These are phyloP conservation scores for Trichoderma erinaceum DNA, from an alignment of 495 filamentous ascomycete species.

Conservation along the genomic window DNA sequence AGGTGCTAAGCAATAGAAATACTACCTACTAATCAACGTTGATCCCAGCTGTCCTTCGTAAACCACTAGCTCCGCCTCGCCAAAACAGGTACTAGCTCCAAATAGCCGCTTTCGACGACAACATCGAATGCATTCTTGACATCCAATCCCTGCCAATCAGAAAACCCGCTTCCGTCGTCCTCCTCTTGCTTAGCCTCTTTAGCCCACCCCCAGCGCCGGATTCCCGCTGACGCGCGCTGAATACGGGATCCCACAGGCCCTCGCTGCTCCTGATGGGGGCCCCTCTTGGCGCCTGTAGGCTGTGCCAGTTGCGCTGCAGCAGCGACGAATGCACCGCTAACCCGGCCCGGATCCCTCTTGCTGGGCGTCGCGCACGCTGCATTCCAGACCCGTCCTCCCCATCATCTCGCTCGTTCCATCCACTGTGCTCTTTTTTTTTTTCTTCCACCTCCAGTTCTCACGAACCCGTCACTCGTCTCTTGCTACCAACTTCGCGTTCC, in stretches of 20 bases:
- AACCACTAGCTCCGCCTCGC: too few relatives aligned
- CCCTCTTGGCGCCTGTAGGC: conserved; percentile 3
- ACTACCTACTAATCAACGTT: too few relatives aligned
- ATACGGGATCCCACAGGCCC: conserved; percentile 11
- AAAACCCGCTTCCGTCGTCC: background rate
- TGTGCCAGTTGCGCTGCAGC: conserved; percentile 1
- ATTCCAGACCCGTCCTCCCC: background rate
- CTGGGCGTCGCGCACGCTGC: background rate
- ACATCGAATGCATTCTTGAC: background rate
- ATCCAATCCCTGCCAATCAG: background rate
- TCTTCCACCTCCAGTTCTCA: background rate
- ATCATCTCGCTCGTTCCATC: background rate
- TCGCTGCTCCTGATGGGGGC: conserved; percentile 9
- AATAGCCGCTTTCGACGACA: too few relatives aligned
- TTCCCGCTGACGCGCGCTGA: conserved; percentile 12
- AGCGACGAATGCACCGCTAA: background rate
- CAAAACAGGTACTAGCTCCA: too few relatives aligned
- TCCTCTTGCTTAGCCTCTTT: background rate
- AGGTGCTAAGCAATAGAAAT: too few relatives aligned
- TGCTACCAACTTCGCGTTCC: background rate
- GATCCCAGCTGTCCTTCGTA: too few relatives aligned
- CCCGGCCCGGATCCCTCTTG: background rate
- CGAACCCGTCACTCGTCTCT: background rate
- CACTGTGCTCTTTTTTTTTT: background rate
- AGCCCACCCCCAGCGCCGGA: background rate